Percentiles rank a stretch among this genome's conserved stretches.
Conservation (phyloP, 768 basidiomycete genomes). For the Tubosaeta sp. region DNA sequence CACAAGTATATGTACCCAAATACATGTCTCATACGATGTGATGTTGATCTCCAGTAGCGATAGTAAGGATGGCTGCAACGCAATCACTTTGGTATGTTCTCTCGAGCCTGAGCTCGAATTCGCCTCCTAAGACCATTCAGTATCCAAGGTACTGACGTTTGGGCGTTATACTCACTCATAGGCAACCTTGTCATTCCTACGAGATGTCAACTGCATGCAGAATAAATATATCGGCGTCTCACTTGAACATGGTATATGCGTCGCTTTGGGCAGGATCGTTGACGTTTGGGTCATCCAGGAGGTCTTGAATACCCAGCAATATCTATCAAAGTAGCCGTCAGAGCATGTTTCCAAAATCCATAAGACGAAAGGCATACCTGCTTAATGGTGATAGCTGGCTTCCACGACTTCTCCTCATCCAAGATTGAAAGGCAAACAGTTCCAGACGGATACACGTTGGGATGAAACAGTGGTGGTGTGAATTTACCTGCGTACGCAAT, state of each 20-base stretch:
- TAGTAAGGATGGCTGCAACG: background rate
- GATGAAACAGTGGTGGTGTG: conserved; percentile 91
- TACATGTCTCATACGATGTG: conserved; percentile 6
- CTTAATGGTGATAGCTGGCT: conserved; percentile 98
- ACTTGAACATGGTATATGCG: conserved; percentile 99
- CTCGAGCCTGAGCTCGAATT: conserved; percentile 82
- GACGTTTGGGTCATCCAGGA: conserved; percentile 93
- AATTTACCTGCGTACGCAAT: conserved; percentile 76
- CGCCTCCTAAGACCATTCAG: conserved; percentile 50
- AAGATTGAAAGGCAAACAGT: conserved; percentile 97
- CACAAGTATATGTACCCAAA: conserved; percentile 9
- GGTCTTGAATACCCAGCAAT: conserved; percentile 90
- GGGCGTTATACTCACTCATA: conserved; percentile 67
- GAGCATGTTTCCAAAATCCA: background rate
- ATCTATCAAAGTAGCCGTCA: conserved; percentile 51
- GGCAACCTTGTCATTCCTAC: conserved; percentile 87
- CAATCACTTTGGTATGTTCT: conserved; percentile 78
- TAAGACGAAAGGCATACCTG: conserved; percentile 53
- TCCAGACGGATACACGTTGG: conserved; percentile 98
- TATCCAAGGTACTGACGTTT: background rate
- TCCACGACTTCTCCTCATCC: conserved; percentile 99
- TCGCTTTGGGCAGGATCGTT: conserved; percentile 98
- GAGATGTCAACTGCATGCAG: conserved; percentile 6
- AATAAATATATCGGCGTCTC: conserved; percentile 29
- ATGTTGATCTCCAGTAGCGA: background rate